Percentiles rank a stretch among this genome's conserved stretches.
Evolutionary conservation across 768 basidiomycete genomes (phyloP).

Genomic region (Russula sp.): DNA sequence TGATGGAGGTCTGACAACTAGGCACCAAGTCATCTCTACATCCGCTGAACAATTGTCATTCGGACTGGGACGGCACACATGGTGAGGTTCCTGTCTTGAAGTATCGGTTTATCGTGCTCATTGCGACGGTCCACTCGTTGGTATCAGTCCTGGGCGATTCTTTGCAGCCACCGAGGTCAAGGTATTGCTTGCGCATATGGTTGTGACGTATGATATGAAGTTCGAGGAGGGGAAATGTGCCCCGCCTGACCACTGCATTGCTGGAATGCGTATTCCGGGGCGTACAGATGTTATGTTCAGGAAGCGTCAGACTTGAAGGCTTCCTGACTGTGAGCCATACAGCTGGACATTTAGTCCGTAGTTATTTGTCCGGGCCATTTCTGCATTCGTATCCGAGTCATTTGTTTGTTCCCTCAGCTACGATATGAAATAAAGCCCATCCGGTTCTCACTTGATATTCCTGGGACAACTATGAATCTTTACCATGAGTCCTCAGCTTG

Average conservation of each 20-base stretch:
- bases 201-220: slow-evolving; percentile 32
- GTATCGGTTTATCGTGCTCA: background rate
- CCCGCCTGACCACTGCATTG: background rate
- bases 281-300: slow-evolving; percentile 1
- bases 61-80: slow-evolving; percentile 26
- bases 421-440: no score
- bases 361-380: no score
- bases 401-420: background rate
- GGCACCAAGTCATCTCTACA: slow-evolving; percentile 16
- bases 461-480: background rate
- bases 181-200: slow-evolving; percentile 31
- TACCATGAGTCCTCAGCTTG: background rate
- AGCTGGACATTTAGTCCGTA: background rate
- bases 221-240: slow-evolving; percentile 23
- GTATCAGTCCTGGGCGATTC: slow-evolving; percentile 33
- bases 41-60: slow-evolving; percentile 19
- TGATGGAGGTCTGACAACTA: background rate
- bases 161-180: slow-evolving; percentile 35
- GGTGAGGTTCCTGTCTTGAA: slow-evolving; percentile 19
- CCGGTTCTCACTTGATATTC: background rate
- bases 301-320: background rate
- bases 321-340: background rate
- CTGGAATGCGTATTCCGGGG: background rate
- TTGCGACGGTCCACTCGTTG: background rate
- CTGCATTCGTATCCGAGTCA: no score